These are phyloP conservation scores for Arabidopsis thaliana DNA, from an alignment of 345 rosid genomes.

Conservation along the genomic window TAIR10.1 NC_003074.8:23379501-23380000, in stretches of 20 bases:
- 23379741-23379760: constrained; percentile 10
- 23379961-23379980: constrained; percentile 88
- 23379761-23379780: constrained; percentile 88
- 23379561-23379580: constrained; percentile 91
- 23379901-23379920: constrained; percentile 17
- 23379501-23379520: constrained; percentile 8
- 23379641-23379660: constrained; percentile 85
- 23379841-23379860: constrained; percentile 84
- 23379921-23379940: constrained; percentile 50
- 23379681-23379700: constrained; percentile 95
- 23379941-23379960: constrained; percentile 98
- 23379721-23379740: neutral
- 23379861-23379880: constrained; percentile 16
- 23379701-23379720: constrained; percentile 54
- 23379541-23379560: constrained; percentile 93
- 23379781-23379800: constrained; percentile 99
- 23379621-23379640: constrained; percentile 13
- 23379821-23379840: constrained; percentile 98
- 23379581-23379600: constrained; percentile 36
- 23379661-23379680: constrained; percentile 92
- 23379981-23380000: constrained; percentile 86
- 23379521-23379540: constrained; percentile 66
- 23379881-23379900: constrained; percentile 5
- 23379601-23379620: neutral
- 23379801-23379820: constrained; percentile 97